Percentiles rank a stretch among this genome's conserved stretches.
phyloP scores from a whole-genome alignment of 78 protist species.

The Chrysochromulina parva region DNA sequence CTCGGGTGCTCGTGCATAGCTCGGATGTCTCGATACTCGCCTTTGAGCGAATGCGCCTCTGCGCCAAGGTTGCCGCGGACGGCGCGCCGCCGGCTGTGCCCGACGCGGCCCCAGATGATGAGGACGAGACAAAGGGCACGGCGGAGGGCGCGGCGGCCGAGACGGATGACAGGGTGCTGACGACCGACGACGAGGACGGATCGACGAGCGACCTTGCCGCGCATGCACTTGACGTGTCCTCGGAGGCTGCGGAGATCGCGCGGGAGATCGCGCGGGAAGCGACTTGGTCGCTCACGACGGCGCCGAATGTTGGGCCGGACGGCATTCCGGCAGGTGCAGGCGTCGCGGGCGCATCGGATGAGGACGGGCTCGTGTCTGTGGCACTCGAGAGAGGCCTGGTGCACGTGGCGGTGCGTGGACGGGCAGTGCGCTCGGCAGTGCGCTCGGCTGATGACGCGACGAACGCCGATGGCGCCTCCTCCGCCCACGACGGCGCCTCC shows the following conservation, averaged over 20 bases:
- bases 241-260: too few species aligned
- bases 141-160: neutral
- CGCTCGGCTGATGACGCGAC: too few species aligned
- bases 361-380: too few species aligned
- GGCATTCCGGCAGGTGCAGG: too few species aligned
- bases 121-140: neutral
- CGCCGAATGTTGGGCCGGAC: too few species aligned
- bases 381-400: neutral
- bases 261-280: too few species aligned
- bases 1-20: neutral
- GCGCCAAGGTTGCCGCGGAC: neutral
- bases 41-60: neutral
- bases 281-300: too few species aligned
- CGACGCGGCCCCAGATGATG: neutral
- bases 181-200: neutral
- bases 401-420: neutral
- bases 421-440: neutral
- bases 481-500: neutral
- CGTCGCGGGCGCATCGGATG: too few species aligned
- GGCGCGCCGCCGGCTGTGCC: neutral
- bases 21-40: neutral
- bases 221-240: too few species aligned
- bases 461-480: neutral
- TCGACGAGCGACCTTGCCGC: too few species aligned
- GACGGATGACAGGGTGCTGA: neutral